Percentiles rank a stretch among this genome's conserved stretches.
phyloP scores from a whole-genome alignment of 2,329 filamentous ascomycete species.

The Alternaria sp. region DNA sequence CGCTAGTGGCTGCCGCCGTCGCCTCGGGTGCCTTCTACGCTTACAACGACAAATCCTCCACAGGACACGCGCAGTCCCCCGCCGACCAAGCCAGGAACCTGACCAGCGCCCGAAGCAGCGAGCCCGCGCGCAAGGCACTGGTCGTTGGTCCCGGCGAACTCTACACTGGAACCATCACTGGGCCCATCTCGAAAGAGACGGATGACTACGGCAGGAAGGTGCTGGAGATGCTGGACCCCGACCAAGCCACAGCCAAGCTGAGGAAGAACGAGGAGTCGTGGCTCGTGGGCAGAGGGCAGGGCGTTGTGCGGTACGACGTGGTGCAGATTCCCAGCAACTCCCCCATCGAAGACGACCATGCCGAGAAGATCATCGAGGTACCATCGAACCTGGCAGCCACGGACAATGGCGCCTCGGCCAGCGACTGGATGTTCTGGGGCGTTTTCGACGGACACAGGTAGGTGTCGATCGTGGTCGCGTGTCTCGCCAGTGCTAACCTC shows the following conservation, averaged over 20 bases:
- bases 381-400: slow-evolving; percentile 66
- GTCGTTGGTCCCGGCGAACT: slow-evolving; percentile 91
- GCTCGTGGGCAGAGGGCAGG: slow-evolving; percentile 84
- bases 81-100: slow-evolving; percentile 42
- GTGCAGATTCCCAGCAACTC: slow-evolving; percentile 95
- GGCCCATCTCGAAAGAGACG: slow-evolving; percentile 85
- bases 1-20: slow-evolving; percentile 70
- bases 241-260: slow-evolving; percentile 90
- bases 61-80: slow-evolving; percentile 29
- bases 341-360: slow-evolving; percentile 97
- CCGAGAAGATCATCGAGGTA: slow-evolving; percentile 96
- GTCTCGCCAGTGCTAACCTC: slow-evolving; percentile 8
- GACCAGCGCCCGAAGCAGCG: slow-evolving; percentile 45
- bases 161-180: slow-evolving; percentile 85
- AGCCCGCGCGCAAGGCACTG: slow-evolving; percentile 70
- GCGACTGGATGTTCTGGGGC: slow-evolving; percentile 99
- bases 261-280: slow-evolving; percentile 91
- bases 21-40: slow-evolving; percentile 80
- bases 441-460: slow-evolving; percentile 97
- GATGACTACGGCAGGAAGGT: slow-evolving; percentile 85
- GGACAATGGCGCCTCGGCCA: slow-evolving; percentile 63
- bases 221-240: slow-evolving; percentile 94
- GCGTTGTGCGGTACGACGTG: slow-evolving; percentile 92
- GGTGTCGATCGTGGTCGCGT: slow-evolving; percentile 31
- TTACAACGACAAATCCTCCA: slow-evolving; percentile 58